Conservation (phyloP, 148 eudicot species). For the Fagopyrum homotropicum region DNA sequence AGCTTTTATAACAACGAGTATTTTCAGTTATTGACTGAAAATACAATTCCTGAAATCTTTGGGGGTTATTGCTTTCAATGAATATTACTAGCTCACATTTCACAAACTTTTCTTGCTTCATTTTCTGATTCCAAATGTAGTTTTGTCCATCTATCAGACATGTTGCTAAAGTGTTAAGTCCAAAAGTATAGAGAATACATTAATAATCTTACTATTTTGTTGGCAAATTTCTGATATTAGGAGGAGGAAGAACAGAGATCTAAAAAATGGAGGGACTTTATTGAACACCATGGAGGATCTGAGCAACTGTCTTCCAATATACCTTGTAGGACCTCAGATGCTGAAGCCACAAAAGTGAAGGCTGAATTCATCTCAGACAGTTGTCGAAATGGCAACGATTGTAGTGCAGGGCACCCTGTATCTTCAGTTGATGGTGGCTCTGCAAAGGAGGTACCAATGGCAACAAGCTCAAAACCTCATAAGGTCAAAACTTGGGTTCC, state of each 20-base stretch:
- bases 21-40: not conserved
- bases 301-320: constrained; percentile 25
- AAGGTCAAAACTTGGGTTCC: constrained; percentile 54
- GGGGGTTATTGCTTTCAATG: not conserved
- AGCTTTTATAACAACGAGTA: not conserved
- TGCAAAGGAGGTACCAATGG: constrained; percentile 24
- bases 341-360: constrained; percentile 24
- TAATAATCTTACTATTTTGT: not conserved
- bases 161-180: not conserved
- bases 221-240: constrained; percentile 26
- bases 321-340: constrained; percentile 18
- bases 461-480: constrained; percentile 25
- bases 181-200: not conserved
- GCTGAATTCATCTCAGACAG: constrained; percentile 16
- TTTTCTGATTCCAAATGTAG: not conserved
- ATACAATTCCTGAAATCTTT: not conserved
- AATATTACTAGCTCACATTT: not conserved
- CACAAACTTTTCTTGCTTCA: not conserved
- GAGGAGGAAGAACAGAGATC: constrained; percentile 83
- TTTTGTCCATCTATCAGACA: not conserved
- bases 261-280: constrained; percentile 70
- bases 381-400: constrained; percentile 35
- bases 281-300: constrained; percentile 51
- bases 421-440: constrained; percentile 26
- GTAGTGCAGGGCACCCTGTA: constrained; percentile 27